Conservation (phyloP, 2,329 filamentous ascomycete species). For the Ceratocystis smalleyi region DNA sequence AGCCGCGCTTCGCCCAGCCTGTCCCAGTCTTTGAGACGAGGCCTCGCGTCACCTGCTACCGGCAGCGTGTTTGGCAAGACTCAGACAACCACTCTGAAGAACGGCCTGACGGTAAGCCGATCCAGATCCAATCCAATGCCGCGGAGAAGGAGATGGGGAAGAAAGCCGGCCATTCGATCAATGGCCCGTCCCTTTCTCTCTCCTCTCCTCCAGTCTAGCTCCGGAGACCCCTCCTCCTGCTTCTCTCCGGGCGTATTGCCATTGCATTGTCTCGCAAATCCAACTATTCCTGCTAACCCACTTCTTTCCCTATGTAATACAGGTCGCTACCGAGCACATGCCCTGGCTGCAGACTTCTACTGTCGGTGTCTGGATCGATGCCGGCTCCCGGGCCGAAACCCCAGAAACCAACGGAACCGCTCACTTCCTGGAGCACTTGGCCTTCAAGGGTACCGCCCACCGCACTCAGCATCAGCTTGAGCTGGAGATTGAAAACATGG, state of each 20-base stretch:
- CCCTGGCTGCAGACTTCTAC: conserved; percentile 97
- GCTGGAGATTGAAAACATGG: conserved; percentile 99
- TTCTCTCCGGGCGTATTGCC: background rate
- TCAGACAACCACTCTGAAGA: conserved; percentile 89
- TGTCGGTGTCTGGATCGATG: conserved; percentile 98
- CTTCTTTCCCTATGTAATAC: conserved; percentile 15
- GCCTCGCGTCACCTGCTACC: conserved; percentile 67
- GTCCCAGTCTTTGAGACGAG: conserved; percentile 62
- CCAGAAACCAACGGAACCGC: conserved; percentile 97
- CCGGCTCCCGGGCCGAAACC: conserved; percentile 93
- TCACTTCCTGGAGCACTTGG: conserved; percentile 98
- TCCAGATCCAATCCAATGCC: conserved; percentile 1
- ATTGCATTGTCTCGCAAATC: background rate
- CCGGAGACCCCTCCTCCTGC: background rate
- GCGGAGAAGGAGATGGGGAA: no score
- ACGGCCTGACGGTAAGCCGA: conserved; percentile 74
- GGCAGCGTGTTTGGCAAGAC: conserved; percentile 55
- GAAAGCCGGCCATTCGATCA: no score
- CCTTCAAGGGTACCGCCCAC: conserved; percentile 97
- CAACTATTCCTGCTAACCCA: conserved; percentile 4
- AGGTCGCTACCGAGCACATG: conserved; percentile 97
- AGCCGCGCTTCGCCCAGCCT: conserved; percentile 70
- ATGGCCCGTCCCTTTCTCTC: background rate
- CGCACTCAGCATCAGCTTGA: conserved; percentile 94
- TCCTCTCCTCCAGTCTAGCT: no score